A percentile compares a stretch with the other conserved stretches of the same genome.
phyloP scores from a whole-genome alignment of 768 basidiomycete genomes.

The Amanita exitialis region DNA sequence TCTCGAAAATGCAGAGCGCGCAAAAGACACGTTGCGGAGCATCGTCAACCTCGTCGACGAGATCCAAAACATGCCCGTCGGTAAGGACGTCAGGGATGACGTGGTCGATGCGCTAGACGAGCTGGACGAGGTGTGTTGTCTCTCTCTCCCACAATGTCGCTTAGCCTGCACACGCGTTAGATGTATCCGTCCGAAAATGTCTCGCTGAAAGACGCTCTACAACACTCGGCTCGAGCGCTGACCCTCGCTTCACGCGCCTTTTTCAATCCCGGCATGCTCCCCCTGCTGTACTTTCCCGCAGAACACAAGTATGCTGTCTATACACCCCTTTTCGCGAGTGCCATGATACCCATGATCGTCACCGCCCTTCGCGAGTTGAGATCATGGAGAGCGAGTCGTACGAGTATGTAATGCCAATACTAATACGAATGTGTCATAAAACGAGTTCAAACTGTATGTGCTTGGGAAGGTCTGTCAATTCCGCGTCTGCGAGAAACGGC shows the following conservation, averaged over 20 bases:
- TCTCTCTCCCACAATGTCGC: background rate
- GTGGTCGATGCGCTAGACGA: constrained; percentile 61
- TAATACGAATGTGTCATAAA: background rate
- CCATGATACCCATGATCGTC: constrained; percentile 73
- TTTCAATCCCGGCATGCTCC: constrained; percentile 95
- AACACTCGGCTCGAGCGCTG: constrained; percentile 52
- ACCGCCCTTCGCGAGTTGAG: constrained; percentile 64
- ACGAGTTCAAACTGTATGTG: background rate
- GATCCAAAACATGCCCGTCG: constrained; percentile 90
- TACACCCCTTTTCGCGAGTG: constrained; percentile 87
- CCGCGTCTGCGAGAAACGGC: background rate
- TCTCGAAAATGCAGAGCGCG: constrained; percentile 55
- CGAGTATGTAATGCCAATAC: background rate
- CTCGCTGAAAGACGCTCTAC: constrained; percentile 37
- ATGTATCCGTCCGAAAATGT: constrained; percentile 24
- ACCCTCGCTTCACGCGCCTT: constrained; percentile 76
- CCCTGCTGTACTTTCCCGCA: constrained; percentile 91
- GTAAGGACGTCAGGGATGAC: constrained; percentile 62
- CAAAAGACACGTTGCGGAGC: constrained; percentile 68
- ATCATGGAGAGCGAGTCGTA: constrained; percentile 37
- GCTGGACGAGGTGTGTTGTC: constrained; percentile 56
- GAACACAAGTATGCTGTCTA: constrained; percentile 98
- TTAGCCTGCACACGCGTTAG: constrained; percentile 16
- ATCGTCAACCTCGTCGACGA: constrained; percentile 78
- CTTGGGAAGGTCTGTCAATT: background rate